A percentile compares a stretch with the other conserved stretches of the same genome.
phyloP scores from a whole-genome alignment of 345 rosid species.

The Brassica incana region DNA sequence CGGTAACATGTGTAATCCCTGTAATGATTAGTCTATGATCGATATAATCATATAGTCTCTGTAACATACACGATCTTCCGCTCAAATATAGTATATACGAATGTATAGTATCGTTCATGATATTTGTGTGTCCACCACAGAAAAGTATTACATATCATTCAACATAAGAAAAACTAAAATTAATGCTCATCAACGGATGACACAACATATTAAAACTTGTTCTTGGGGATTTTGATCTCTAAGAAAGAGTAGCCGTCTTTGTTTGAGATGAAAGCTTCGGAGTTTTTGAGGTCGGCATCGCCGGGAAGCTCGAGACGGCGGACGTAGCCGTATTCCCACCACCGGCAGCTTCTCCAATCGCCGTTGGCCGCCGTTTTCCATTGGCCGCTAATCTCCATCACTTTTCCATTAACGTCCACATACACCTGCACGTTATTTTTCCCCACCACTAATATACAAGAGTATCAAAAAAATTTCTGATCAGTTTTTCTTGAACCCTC shows the following conservation, averaged over 20 bases:
- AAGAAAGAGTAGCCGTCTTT: constrained; percentile 41
- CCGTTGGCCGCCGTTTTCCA: constrained; percentile 48
- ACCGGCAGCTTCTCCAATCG: constrained; percentile 77
- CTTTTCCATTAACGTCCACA: constrained; percentile 59
- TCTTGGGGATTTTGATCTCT: constrained; percentile 69
- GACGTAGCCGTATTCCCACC: constrained; percentile 86
- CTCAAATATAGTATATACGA: neutral
- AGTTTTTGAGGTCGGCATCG: constrained; percentile 64
- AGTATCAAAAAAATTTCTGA: neutral
- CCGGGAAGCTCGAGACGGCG: constrained; percentile 84
- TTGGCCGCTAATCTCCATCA: constrained; percentile 74
- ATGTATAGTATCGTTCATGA: constrained; percentile 5
- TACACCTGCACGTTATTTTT: constrained; percentile 45
- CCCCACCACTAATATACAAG: constrained; percentile 37
- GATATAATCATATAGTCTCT: neutral
- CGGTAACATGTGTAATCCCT: neutral
- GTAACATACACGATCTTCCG: neutral
- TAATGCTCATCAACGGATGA: neutral
- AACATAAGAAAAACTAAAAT: neutral
- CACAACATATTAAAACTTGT: constrained; percentile 23
- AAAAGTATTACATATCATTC: constrained; percentile 8
- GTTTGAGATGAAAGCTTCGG: constrained; percentile 49
- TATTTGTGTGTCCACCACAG: constrained; percentile 2
- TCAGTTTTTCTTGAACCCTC: constrained; percentile 6
- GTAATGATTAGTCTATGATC: neutral